Evolutionary conservation across 805 yeast species (phyloP).

Genomic region (Pichia deserticola): DNA sequence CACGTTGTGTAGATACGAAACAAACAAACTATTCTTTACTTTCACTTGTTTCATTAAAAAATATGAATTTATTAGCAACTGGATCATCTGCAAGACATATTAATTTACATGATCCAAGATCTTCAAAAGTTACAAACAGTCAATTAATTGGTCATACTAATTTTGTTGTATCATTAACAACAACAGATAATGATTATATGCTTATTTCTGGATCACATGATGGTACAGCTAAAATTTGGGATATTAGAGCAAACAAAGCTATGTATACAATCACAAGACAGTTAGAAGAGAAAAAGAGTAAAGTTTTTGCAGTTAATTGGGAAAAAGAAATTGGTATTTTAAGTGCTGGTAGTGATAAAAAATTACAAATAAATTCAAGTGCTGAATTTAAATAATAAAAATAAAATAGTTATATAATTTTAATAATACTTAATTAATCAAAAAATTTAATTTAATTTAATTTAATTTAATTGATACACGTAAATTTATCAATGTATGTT

Average conservation of each 20-base stretch:
- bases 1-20: slow-evolving; percentile 79
- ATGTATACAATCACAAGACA: slow-evolving; percentile 80
- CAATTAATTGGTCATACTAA: slow-evolving; percentile 87
- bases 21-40: slow-evolving; percentile 80
- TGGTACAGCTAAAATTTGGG: slow-evolving; percentile 95
- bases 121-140: slow-evolving; percentile 53
- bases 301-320: slow-evolving; percentile 88
- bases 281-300: slow-evolving; percentile 43
- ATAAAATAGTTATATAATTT: neutral
- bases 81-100: slow-evolving; percentile 99
- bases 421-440: too few relatives aligned
- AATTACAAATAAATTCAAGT: slow-evolving; percentile 66
- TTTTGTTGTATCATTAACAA: slow-evolving; percentile 74
- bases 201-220: slow-evolving; percentile 90
- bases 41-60: slow-evolving; percentile 62
- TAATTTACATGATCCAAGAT: slow-evolving; percentile 86
- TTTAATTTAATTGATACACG: too few relatives aligned
- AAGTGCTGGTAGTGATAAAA: slow-evolving; percentile 92
- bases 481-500: too few relatives aligned
- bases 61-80: slow-evolving; percentile 66
- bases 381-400: slow-evolving; percentile 19
- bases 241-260: slow-evolving; percentile 75
- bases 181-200: slow-evolving; percentile 75
- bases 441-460: too few relatives aligned
- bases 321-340: slow-evolving; percentile 69